Evolutionary conservation across 2,329 filamentous ascomycete species (phyloP).

Genomic region (Alternaria atra): DNA sequence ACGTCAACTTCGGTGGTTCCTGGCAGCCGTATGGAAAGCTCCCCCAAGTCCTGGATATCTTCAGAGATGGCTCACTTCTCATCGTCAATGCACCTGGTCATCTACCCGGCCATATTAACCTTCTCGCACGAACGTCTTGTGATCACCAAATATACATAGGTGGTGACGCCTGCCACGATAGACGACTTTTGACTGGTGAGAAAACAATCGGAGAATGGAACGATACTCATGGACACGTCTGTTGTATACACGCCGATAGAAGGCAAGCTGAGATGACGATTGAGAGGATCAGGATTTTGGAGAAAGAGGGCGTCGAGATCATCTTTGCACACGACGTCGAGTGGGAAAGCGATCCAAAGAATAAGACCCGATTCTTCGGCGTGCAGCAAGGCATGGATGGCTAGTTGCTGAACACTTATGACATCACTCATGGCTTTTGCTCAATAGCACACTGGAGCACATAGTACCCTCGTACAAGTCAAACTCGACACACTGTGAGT

Average conservation of each 20-base stretch:
- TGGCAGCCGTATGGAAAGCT: constrained; percentile 59
- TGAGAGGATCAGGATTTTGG: constrained; percentile 51
- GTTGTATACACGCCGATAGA: constrained; percentile 64
- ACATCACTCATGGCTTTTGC: background rate
- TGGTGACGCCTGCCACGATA: constrained; percentile 65
- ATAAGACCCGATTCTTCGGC: constrained; percentile 42
- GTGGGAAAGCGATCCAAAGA: constrained; percentile 55
- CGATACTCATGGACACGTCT: constrained; percentile 55
- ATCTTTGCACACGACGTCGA: constrained; percentile 62
- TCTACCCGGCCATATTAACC: constrained; percentile 62
- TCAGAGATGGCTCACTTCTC: constrained; percentile 59
- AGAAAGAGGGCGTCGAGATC: constrained; percentile 58
- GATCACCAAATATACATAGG: constrained; percentile 59
- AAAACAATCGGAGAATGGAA: constrained; percentile 63
- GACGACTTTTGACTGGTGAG: constrained; percentile 61
- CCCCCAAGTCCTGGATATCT: constrained; percentile 58
- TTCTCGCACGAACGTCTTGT: constrained; percentile 55
- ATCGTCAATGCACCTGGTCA: constrained; percentile 64
- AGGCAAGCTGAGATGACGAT: constrained; percentile 58
- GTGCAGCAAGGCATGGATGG: constrained; percentile 1
- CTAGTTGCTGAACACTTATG: background rate
- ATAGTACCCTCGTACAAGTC: background rate
- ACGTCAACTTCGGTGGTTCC: constrained; percentile 29
- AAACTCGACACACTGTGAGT: background rate
- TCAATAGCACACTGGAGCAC: background rate